phyloP scores from a whole-genome alignment of 2,329 filamentous ascomycete genomes.

The Niveomyces coronatus region DNA sequence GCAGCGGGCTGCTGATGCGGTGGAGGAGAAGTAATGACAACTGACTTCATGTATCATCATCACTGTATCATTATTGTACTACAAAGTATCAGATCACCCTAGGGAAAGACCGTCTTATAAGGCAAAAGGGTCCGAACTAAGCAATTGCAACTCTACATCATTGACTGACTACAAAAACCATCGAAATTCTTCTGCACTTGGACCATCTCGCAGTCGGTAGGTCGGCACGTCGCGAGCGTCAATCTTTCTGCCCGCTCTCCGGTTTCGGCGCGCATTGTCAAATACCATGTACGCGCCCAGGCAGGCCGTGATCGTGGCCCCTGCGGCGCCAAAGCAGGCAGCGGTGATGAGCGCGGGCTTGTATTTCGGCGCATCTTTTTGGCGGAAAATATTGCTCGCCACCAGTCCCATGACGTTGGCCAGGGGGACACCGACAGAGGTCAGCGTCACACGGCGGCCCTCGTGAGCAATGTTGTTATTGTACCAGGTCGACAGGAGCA shows the following conservation, averaged over 20 bases:
- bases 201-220: slow-evolving; percentile 37
- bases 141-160: too few species aligned
- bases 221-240: slow-evolving; percentile 37
- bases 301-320: slow-evolving; percentile 41
- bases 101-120: too few species aligned
- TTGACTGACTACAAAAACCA: slow-evolving; percentile 44
- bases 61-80: not conserved
- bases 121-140: too few species aligned
- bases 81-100: not conserved
- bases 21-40: not conserved
- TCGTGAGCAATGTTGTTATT: slow-evolving; percentile 79
- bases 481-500: slow-evolving; percentile 57
- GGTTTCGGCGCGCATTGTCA: slow-evolving; percentile 42
- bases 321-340: slow-evolving; percentile 52
- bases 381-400: slow-evolving; percentile 56
- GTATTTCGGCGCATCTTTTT: slow-evolving; percentile 56
- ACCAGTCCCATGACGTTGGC: slow-evolving; percentile 71
- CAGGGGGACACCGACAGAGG: slow-evolving; percentile 60
- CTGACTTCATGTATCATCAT: too few species aligned
- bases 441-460: slow-evolving; percentile 58
- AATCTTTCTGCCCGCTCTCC: slow-evolving; percentile 38
- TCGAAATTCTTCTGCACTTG: slow-evolving; percentile 34
- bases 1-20: not conserved
- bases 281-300: slow-evolving; percentile 53
- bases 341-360: slow-evolving; percentile 55